phyloP scores from a whole-genome alignment of 106 monocot species.

The Phalaenopsis aphrodite region DNA sequence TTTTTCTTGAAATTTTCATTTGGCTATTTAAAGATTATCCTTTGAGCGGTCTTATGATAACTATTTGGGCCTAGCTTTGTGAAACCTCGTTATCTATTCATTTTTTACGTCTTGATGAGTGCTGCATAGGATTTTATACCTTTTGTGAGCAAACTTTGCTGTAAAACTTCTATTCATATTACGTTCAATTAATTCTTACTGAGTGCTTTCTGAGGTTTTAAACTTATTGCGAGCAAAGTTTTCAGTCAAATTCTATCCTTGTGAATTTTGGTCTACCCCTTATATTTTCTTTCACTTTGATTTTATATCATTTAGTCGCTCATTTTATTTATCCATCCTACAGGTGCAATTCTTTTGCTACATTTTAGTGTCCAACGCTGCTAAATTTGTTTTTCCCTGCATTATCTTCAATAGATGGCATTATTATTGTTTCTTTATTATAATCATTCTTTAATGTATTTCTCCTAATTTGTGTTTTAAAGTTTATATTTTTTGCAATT shows the following conservation, averaged over 20 bases:
- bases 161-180: neutral
- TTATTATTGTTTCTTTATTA: neutral
- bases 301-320: neutral
- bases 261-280: neutral
- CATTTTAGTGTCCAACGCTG: too few relatives aligned
- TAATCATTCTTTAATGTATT: neutral
- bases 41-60: neutral
- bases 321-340: neutral
- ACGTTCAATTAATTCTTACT: neutral
- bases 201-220: neutral
- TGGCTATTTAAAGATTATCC: slow-evolving; percentile 1
- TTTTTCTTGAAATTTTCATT: neutral
- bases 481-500: too few relatives aligned
- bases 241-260: neutral
- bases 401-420: neutral
- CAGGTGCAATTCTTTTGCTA: too few relatives aligned
- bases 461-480: too few relatives aligned
- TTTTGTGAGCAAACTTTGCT: neutral
- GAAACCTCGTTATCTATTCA: neutral
- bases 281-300: neutral
- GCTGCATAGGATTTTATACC: neutral
- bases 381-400: neutral
- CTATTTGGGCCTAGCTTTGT: neutral
- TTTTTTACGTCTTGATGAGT: neutral
- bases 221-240: neutral